Base-by-base conservation (phyloP, 495 filamentous ascomycete species). In the Penicillium taxi region DNA sequence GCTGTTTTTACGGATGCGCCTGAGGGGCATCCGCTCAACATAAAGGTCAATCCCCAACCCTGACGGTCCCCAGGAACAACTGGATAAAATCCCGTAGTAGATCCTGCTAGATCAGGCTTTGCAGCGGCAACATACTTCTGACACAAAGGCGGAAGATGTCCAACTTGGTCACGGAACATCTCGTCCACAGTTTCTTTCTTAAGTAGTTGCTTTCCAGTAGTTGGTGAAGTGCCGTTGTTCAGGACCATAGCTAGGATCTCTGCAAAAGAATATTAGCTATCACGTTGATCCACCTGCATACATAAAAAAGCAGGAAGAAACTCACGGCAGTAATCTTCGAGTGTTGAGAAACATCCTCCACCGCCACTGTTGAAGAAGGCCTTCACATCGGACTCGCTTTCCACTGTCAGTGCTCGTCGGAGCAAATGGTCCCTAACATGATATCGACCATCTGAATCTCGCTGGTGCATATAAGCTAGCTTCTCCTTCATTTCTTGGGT, bases 91-190 rank as follows among this genome's bases (percentile, higher is more conserved):
- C 70, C 69, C 3, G 61, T 44, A 5, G 59, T 30, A 7, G 50
- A 34, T 49, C 70, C 70, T 9, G 65, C 66, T n/a, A 73, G 57
- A 21, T 71, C 61, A 4, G 69, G 61, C 43, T 73, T 78, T n/a
- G 72, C 58, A 7, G 63, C 54, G 0, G 62, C 37, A n/a, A 72
- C 60, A 11, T 35, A 39, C 36, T 67, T 48, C 9, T 67, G 59
- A 9, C 58, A 59, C 43, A 70, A 73, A 34, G 73, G 48, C 0
- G 77, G 78, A 26, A 70, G 51, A 2, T 69, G 35, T 1, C 73
- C 67, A 40, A 83, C 72, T 42, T 79, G 75, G 52, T 82, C 77
- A 35, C 47, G 53, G 57, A 73, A 81, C 72, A 82, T 81, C 28
- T 67, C 47, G 4, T 74, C 57, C 1, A 82, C 65, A 3, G 77